Evolutionary conservation across 331 rosid species (phyloP), one percentile per base, ranked within the genome.

Genomic region (Malus hybrid): DNA sequence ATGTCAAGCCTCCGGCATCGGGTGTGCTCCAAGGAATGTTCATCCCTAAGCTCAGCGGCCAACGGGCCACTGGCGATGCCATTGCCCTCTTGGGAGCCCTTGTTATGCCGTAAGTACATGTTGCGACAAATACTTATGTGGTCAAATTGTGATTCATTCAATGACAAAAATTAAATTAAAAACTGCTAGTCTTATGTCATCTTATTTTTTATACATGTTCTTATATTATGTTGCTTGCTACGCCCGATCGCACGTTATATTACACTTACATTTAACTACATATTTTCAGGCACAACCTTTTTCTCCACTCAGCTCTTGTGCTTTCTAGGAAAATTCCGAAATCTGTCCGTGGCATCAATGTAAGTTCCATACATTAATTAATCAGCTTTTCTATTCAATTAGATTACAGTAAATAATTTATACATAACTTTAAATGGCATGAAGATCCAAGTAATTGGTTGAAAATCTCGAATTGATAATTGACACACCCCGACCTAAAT

Each of bases 61-160:
- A 87, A 2, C 88, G 85, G 10, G 96, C 96, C 75, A 87, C 92
- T 4, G 98, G 80, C 34, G 98, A 89, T 10, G 94, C 98, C 68
- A 90, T 93, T 24, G 97, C 98, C 13, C 93, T 91, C 69, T 77
- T 93, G 57, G 98, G 98, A 28, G 94, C 97, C 68, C 91, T 93
- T 42, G 69, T 93, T 70, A 91, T 93, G 97, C 95, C 97, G 97
- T 93, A 87, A 7, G 65, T 7, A 19, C 48, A 42, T 42, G 48
- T 53, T 36, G 3, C 11, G 10, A 26, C 2, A 58, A 8, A 10
- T 22, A 13, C 19, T 62, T 62, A 28, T 1, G 10, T 61, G 2
- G 19, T 12, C 10, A 26, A 7, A 28, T 3, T 58, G 0, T 24
- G 13, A 10, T 24, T 1, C 14, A 22, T 10, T 58, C 22, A 19